Evolutionary conservation across 129 eudicot species (phyloP).

Genomic region (Saposhnikovia divaricata): DNA sequence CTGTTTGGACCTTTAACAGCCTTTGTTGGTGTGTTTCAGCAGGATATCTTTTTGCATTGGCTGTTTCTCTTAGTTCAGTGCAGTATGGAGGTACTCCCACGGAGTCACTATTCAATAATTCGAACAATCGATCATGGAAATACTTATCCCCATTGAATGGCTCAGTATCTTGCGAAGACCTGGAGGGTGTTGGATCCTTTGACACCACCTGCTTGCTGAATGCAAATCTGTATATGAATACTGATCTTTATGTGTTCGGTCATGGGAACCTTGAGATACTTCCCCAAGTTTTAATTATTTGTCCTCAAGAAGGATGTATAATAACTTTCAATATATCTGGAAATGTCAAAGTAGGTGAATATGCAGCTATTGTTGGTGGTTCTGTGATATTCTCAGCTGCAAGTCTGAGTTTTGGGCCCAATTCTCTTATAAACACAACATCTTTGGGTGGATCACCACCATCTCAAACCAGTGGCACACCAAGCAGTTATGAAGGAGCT

Average conservation of each 20-base stretch:
- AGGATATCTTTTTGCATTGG: conserved; percentile 33
- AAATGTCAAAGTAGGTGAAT: conserved; percentile 55
- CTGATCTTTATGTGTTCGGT: conserved; percentile 46
- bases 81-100: conserved; percentile 15
- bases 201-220: conserved; percentile 72
- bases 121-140: conserved; percentile 9
- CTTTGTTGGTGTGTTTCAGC: conserved; percentile 52
- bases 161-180: conserved; percentile 52
- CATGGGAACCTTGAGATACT: conserved; percentile 79
- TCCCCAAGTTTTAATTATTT: conserved; percentile 53
- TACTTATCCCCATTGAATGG: conserved; percentile 19
- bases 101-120: conserved; percentile 8
- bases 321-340: conserved; percentile 78
- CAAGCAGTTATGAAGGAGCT: conserved; percentile 81
- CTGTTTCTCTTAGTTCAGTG: conserved; percentile 28
- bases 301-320: conserved; percentile 64
- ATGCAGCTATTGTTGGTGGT: conserved; percentile 62
- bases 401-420: conserved; percentile 48
- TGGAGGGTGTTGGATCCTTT: conserved; percentile 84
- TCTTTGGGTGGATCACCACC: conserved; percentile 82
- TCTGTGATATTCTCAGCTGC: conserved; percentile 55
- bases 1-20: conserved; percentile 21
- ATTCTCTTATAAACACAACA: conserved; percentile 64
- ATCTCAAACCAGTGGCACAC: conserved; percentile 88
- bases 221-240: conserved; percentile 29